Evolutionary conservation across 352 stramenopile species (phyloP).

Genomic region (Globisporangium alternatum): DNA sequence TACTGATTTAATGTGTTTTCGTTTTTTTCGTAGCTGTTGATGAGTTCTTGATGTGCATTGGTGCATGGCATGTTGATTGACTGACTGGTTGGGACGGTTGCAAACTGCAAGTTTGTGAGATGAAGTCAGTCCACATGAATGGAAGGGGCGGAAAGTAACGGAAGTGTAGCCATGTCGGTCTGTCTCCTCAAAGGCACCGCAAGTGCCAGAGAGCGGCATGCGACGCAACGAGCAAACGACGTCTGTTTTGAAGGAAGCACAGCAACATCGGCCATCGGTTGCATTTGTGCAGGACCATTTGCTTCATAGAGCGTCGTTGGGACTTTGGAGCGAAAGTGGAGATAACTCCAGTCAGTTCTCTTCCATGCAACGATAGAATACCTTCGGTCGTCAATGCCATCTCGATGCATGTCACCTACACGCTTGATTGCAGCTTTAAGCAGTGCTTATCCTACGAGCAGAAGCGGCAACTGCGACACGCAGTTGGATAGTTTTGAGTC

Average conservation of each 20-base stretch:
- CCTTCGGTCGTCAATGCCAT: too few relatives aligned
- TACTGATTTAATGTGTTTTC: slow-evolving; percentile 11
- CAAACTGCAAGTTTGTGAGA: neutral
- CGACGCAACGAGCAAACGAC: neutral
- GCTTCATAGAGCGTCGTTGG: too few relatives aligned
- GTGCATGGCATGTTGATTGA: neutral
- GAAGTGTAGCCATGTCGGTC: slow-evolving; percentile 3
- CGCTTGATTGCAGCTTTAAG: too few relatives aligned
- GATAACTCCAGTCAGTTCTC: slow-evolving; percentile 5
- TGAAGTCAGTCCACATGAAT: neutral
- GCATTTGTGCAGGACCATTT: neutral
- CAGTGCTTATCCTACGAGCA: neutral
- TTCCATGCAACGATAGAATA: neutral
- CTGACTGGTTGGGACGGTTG: too few relatives aligned
- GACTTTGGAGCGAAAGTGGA: neutral
- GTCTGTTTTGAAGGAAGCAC: neutral
- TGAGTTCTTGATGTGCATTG: neutral
- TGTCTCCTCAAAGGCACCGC: neutral
- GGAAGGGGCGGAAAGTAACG: neutral
- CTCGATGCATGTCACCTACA: too few relatives aligned
- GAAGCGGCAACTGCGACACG: neutral
- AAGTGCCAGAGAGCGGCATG: neutral
- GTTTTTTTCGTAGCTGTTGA: neutral
- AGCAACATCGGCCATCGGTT: neutral
- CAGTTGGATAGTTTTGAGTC: neutral